Evolutionary conservation across 768 basidiomycete species (phyloP), one percentile per base, ranked within the genome.

Genomic region (Tulasnella sp.): DNA sequence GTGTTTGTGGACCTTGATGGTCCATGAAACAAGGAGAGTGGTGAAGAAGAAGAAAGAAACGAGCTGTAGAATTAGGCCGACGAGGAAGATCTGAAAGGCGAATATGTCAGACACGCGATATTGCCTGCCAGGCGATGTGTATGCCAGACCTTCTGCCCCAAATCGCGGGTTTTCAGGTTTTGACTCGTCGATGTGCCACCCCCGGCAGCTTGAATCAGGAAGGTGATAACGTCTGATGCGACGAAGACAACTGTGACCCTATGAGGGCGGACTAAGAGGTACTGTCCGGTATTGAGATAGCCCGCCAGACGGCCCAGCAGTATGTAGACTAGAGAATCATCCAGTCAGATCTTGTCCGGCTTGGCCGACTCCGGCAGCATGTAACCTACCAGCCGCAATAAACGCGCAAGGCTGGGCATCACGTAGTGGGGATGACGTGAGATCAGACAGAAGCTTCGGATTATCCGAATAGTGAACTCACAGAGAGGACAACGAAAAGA

Each of bases 401-500:
- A 94, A 94, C 40, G 92, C 93, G 83, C 93, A 94, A 6, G 93
- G 93, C 91, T 92, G 76, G 9, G 74, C 16, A 73, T 77, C 34
- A 24, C 42, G 73, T 40, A 41, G 82, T 42, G 18, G 60, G 48
- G 40, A 24, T n/a, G 60, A 64, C 24, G 64, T 37, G 9, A 34
- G 54, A 37, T 4, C 58, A 40, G 64, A 41, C 18, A 54, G 7
- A 16, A 75, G 20, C 50, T 42, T 12, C n/a, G 50, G 24, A 31
- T n/a, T 54, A 24, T 58, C 12, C 11, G 64, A 34, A 28, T 37
- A 14, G 6, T 42, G 31, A 28, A 84, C 88, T 78, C 79, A 90
- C 91, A 6, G 91, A 90, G 72, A 92, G 87, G 11, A 90, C 91
- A 81, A 92, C 88, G 83, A 92, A 88, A 12, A 92, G 84, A 81